Percentiles rank a stretch among this genome's conserved stretches.
Evolutionary conservation across 768 basidiomycete species (phyloP).

Genomic region (Mycena kentingensis): DNA sequence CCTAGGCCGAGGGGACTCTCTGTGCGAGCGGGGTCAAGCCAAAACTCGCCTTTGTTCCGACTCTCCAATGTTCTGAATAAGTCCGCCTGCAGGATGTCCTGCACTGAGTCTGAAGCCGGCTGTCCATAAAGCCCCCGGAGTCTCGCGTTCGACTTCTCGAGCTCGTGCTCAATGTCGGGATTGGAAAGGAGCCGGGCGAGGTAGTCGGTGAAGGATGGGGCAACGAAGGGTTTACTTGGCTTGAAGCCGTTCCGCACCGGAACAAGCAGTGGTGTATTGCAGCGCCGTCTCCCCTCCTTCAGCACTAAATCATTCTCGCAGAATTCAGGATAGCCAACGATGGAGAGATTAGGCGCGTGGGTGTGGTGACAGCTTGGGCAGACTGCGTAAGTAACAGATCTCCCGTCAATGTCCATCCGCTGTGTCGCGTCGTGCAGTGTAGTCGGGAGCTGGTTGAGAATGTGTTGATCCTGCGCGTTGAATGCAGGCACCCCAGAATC

Average conservation of each 20-base stretch:
- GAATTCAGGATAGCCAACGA: not conserved
- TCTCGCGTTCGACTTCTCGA: not conserved
- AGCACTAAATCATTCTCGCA: constrained; percentile 8
- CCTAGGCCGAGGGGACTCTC: constrained; percentile 11
- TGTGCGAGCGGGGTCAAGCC: no score
- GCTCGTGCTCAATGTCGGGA: constrained; percentile 4
- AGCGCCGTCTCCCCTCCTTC: not conserved
- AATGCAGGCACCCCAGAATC: no score
- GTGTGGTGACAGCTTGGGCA: constrained; percentile 11
- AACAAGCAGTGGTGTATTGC: constrained; percentile 1
- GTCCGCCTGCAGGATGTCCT: not conserved
- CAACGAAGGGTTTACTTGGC: constrained; percentile 6
- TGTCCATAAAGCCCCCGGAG: not conserved
- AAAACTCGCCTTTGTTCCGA: not conserved
- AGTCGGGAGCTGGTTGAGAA: not conserved
- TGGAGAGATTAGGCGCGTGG: constrained; percentile 2
- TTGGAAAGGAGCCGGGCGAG: constrained; percentile 12
- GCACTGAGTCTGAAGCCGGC: not conserved
- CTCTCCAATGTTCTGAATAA: not conserved
- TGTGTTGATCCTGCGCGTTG: not conserved
- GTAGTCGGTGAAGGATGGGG: constrained; percentile 8
- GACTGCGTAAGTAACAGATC: constrained; percentile 5
- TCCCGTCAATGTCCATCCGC: constrained; percentile 9
- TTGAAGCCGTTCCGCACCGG: not conserved
- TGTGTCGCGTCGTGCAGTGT: not conserved